Evolutionary conservation across 2,329 filamentous ascomycete species (phyloP).

Genomic region (Nemania sp.): DNA sequence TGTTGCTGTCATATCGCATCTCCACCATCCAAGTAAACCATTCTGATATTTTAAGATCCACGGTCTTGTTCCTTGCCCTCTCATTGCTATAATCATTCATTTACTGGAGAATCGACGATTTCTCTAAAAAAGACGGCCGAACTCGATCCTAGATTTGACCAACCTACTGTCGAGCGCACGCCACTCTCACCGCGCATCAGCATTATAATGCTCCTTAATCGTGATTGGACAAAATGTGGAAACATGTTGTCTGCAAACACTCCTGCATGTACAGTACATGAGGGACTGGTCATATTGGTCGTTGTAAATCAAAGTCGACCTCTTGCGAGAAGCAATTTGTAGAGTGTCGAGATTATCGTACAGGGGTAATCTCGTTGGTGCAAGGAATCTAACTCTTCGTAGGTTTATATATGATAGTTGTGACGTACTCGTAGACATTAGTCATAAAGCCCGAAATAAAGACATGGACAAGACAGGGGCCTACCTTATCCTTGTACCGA

Average conservation of each 20-base stretch:
- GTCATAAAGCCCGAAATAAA: background rate
- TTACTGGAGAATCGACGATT: background rate
- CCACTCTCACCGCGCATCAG: constrained; percentile 3
- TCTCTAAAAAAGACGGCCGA: background rate
- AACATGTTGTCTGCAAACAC: background rate
- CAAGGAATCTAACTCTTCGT: constrained; percentile 57
- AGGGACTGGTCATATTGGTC: background rate
- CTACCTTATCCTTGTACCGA: constrained; percentile 92
- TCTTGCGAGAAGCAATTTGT: background rate
- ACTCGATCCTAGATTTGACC: background rate
- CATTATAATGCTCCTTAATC: background rate
- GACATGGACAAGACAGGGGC: constrained; percentile 29
- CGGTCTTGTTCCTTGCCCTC: background rate
- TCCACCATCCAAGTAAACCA: background rate
- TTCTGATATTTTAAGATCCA: background rate
- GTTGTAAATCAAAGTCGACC: background rate
- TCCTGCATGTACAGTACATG: background rate
- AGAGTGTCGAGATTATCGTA: background rate
- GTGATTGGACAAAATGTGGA: background rate
- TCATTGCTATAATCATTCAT: background rate
- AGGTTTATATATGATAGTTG: constrained; percentile 96
- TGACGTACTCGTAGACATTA: constrained; percentile 73
- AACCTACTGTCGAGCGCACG: background rate
- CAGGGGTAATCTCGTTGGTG: constrained; percentile 4
- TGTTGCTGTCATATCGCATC: background rate